Evolutionary conservation across 139 green algal species (phyloP).

Genomic region (Edaphochlamys debaryana): DNA sequence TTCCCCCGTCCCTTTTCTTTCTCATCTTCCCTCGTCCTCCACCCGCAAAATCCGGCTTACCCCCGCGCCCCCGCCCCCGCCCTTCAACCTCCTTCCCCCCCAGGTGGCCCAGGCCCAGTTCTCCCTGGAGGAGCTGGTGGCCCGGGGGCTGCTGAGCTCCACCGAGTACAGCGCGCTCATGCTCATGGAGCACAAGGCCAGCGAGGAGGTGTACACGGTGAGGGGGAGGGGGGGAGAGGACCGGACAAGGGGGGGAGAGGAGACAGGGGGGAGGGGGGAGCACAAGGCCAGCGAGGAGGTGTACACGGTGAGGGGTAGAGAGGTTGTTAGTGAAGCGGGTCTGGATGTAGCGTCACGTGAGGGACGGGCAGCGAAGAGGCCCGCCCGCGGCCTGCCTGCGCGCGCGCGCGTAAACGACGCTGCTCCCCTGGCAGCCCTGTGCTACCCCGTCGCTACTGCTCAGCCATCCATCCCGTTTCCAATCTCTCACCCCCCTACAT

Average conservation of each 20-base stretch:
- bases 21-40: no score
- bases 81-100: no score
- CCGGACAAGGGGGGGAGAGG: not conserved
- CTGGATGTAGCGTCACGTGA: not conserved
- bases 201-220: constrained; percentile 61
- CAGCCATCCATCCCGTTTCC: no score
- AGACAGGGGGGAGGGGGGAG: constrained; percentile 22
- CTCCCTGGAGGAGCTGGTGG: constrained; percentile 51
- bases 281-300: constrained; percentile 55
- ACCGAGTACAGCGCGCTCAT: constrained; percentile 63
- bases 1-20: no score
- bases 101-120: constrained; percentile 49
- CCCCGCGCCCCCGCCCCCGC: no score
- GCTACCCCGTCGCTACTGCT: no score
- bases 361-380: no score
- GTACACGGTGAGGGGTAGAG: constrained; percentile 50
- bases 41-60: no score
- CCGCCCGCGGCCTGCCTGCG: no score
- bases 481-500: no score
- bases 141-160: constrained; percentile 56
- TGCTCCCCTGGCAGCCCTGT: not conserved
- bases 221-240: not conserved
- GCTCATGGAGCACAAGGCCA: constrained; percentile 65
- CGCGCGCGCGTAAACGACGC: no score
- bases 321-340: not conserved